Evolutionary conservation across 306 rosid species (phyloP).

Genomic region (Pyrus bretschneideri): DNA sequence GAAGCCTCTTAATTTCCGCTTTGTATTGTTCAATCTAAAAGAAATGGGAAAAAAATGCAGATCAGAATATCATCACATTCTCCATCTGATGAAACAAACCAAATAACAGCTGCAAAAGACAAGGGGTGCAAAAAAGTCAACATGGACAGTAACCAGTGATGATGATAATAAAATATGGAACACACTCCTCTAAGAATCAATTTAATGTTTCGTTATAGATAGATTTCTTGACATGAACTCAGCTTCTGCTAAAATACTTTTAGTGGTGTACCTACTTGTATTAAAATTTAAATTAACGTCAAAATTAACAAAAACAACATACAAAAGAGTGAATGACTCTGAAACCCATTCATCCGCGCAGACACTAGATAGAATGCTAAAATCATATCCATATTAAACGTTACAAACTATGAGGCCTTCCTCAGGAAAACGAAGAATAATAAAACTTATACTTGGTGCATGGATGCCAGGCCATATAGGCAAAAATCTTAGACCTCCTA

Average conservation of each 20-base stretch:
- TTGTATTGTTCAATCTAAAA: constrained; percentile 67
- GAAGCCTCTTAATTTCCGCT: constrained; percentile 81
- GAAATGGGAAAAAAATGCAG: constrained; percentile 9
- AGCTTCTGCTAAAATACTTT: background rate
- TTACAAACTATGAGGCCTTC: background rate
- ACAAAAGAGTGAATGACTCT: background rate
- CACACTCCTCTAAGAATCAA: background rate
- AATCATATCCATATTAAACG: background rate
- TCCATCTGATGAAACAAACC: background rate
- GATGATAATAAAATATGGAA: background rate
- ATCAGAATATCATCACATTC: constrained; percentile 5
- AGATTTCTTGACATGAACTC: background rate
- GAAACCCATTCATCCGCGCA: background rate
- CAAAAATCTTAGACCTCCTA: background rate
- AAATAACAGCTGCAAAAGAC: background rate
- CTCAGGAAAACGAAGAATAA: background rate
- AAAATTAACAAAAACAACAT: background rate
- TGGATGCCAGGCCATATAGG: background rate
- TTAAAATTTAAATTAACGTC: background rate
- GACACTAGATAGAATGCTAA: background rate
- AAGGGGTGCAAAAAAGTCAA: background rate
- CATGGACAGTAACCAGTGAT: background rate
- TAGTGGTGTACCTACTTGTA: background rate
- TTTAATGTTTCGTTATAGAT: background rate
- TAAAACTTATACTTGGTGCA: background rate